Evolutionary conservation across 768 basidiomycete genomes (phyloP).

Genomic region (Mrakia hoshinonis): DNA sequence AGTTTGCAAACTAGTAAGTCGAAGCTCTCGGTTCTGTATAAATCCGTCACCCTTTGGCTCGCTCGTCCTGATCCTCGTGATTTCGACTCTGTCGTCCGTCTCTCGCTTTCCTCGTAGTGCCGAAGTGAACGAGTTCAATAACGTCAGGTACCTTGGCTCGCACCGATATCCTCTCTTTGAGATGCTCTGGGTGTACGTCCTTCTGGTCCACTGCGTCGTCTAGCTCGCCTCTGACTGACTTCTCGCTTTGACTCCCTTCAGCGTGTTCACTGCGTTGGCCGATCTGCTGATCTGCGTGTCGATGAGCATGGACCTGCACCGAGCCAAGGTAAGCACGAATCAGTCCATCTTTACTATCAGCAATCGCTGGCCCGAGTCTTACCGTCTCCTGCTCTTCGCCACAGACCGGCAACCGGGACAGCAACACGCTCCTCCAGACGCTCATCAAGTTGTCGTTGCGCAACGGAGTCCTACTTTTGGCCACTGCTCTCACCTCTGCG

Average conservation of each 20-base stretch:
- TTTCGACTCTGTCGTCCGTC: neutral
- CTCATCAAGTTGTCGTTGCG: neutral
- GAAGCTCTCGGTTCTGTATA: too few relatives aligned
- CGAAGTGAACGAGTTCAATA: constrained; percentile 2
- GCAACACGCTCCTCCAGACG: neutral
- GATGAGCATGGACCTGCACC: neutral
- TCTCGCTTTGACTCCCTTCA: too few relatives aligned
- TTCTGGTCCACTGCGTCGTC: too few relatives aligned
- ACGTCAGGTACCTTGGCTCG: neutral
- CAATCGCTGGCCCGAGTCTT: neutral
- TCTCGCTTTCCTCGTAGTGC: neutral
- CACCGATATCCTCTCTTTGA: neutral
- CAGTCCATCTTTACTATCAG: neutral
- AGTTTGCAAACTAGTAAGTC: neutral
- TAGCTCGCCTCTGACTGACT: too few relatives aligned
- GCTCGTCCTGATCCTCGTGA: neutral
- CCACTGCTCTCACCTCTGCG: neutral
- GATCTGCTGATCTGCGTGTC: neutral
- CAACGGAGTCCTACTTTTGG: neutral
- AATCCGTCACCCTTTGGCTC: too few relatives aligned
- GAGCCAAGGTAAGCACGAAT: neutral
- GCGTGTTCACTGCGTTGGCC: neutral
- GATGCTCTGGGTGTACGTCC: constrained; percentile 7
- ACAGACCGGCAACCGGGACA: neutral
- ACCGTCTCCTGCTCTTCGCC: neutral